These are phyloP conservation scores for Erodium maritimum DNA, from an alignment of 345 rosid species.

Conservation along the genomic window DNA sequence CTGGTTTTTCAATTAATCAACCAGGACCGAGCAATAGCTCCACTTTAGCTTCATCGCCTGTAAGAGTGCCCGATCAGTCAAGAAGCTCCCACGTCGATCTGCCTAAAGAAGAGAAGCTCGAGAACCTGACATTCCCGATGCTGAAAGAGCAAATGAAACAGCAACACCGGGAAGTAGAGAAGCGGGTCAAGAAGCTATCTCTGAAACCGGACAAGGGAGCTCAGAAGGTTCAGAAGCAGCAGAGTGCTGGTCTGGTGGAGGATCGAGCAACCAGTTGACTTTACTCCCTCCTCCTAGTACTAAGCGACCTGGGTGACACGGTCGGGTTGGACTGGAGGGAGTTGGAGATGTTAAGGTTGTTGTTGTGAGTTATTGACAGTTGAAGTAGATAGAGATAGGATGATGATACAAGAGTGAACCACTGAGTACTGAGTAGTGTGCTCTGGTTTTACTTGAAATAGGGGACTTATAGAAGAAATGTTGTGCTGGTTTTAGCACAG, in stretches of 20 bases:
- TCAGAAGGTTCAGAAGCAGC: constrained; percentile 13
- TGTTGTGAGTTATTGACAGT: neutral
- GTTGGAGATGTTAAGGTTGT: neutral
- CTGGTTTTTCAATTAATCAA: constrained; percentile 6
- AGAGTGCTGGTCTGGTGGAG: neutral
- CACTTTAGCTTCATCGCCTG: constrained; percentile 5
- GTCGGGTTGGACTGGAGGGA: too few relatives aligned
- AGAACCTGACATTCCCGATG: constrained; percentile 8
- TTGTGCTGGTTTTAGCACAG: too few relatives aligned
- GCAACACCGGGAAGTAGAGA: constrained; percentile 12
- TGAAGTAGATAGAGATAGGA: too few relatives aligned
- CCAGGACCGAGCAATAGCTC: neutral
- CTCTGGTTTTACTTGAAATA: too few relatives aligned
- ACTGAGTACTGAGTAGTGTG: too few relatives aligned
- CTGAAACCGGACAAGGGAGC: constrained; percentile 12
- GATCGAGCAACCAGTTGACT: neutral
- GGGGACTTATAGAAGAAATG: too few relatives aligned
- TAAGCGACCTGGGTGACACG: constrained; percentile 8
- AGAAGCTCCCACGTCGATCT: constrained; percentile 8
- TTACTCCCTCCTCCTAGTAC: too few relatives aligned
- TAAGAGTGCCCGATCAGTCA: neutral
- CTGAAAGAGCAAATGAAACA: constrained; percentile 15
- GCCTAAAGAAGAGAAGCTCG: constrained; percentile 13
- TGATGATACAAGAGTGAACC: too few relatives aligned
- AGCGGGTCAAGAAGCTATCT: constrained; percentile 10